These are phyloP conservation scores for Cladosporium sp. DNA, from an alignment of 2,329 filamentous ascomycete genomes.

Conservation along the genomic window DNA sequence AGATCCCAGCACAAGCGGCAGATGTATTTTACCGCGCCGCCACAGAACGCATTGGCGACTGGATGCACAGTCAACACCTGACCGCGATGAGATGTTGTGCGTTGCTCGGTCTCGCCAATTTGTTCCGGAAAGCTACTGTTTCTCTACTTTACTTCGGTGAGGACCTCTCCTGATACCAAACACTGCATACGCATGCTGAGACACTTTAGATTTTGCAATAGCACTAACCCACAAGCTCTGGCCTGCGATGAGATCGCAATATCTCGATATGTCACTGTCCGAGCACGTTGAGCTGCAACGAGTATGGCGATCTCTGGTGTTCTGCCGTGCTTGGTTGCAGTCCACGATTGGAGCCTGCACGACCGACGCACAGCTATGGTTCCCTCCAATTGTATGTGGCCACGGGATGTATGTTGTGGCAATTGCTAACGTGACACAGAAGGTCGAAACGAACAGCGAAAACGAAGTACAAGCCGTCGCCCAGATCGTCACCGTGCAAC, in stretches of 20 bases:
- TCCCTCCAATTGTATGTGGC: constrained; percentile 3
- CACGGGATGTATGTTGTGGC: no score
- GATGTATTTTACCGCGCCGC: constrained; percentile 4
- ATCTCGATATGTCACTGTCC: neutral
- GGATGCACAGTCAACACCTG: neutral
- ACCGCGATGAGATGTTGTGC: constrained; percentile 4
- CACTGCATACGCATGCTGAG: neutral
- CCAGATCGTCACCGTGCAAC: neutral
- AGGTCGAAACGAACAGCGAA: neutral
- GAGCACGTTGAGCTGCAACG: constrained; percentile 4
- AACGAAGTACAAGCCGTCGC: neutral
- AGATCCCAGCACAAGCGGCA: neutral
- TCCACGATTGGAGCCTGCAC: constrained; percentile 10
- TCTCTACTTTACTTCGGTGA: constrained; percentile 8
- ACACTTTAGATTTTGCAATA: neutral
- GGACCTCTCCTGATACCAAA: neutral
- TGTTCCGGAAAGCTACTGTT: constrained; percentile 6
- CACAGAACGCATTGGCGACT: neutral
- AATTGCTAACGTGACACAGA: neutral
- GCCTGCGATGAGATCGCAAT: neutral
- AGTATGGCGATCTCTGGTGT: constrained; percentile 7
- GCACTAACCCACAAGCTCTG: neutral
- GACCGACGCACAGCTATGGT: neutral
- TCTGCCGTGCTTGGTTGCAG: constrained; percentile 5
- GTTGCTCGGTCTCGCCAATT: neutral